A percentile compares a stretch with the other conserved stretches of the same genome.
phyloP scores from a whole-genome alignment of 495 filamentous ascomycete genomes.

The Amphirosellinia nigrospora region DNA sequence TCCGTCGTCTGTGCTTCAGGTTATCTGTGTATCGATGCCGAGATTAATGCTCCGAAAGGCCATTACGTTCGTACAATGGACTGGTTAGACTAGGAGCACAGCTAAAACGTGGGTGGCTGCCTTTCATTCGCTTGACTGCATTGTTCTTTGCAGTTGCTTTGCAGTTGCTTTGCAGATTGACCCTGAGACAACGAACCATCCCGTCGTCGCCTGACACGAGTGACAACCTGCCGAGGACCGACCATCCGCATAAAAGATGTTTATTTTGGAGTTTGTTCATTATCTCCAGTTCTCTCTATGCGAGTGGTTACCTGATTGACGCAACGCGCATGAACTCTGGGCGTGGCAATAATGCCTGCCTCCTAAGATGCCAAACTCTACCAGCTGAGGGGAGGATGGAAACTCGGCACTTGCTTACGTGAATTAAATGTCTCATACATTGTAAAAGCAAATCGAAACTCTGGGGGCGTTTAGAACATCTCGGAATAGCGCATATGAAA shows the following conservation, averaged over 20 bases:
- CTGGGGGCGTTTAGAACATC: not conserved
- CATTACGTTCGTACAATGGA: not conserved
- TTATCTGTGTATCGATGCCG: slow-evolving; percentile 3
- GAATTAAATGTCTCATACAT: not conserved
- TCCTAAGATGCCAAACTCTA: not conserved
- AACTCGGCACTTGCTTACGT: not conserved
- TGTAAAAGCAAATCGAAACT: not conserved
- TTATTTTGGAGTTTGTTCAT: slow-evolving; percentile 1
- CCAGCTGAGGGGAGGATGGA: not conserved
- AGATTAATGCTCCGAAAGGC: not conserved
- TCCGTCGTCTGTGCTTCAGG: not conserved
- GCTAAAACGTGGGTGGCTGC: slow-evolving; percentile 15
- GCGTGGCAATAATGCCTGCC: slow-evolving; percentile 1
- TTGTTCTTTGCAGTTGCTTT: slow-evolving; percentile 8
- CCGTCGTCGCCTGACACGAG: slow-evolving; percentile 13
- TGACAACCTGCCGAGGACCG: not conserved
- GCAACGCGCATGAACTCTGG: not conserved
- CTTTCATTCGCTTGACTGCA: slow-evolving; percentile 17
- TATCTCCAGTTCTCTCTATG: slow-evolving; percentile 3
- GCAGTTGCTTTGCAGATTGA: slow-evolving; percentile 24
- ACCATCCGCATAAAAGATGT: not conserved
- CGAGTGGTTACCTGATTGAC: slow-evolving; percentile 11
- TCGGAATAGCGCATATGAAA: not conserved
- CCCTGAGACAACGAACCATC: slow-evolving; percentile 16
- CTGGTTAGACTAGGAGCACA: not conserved